Evolutionary conservation across 306 rosid species (phyloP), one percentile per base, ranked within the genome.

Genomic region (Cicer pinnatifidum): DNA sequence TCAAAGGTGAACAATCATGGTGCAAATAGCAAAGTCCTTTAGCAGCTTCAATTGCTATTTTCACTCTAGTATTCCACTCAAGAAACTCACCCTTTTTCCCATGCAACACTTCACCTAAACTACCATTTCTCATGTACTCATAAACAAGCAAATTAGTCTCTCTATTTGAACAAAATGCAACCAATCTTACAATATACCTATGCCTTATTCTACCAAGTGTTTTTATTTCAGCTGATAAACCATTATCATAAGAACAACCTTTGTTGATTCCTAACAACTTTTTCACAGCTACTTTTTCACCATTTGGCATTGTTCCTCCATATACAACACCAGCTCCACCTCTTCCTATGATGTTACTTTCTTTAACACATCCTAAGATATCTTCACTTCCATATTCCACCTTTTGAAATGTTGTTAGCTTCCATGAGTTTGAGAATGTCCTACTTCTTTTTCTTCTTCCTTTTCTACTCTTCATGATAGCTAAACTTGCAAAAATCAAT

Each of bases 311-410:
- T 6, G 75, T 81, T 74, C 98, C 98, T 52, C 81, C 78, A 78
- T 89, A 93, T 8, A 93, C 98, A 64, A 87, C 83, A n/a, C 98
- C 98, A 47, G 98, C 98, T 40, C 97, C 98, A 0, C 98, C 98
- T 69, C 86, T 88, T 77, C 98, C 98, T 39, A 93, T 93, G 44
- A 86, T 81, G 75, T 87, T 93, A 90, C 77, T 78, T 9, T 93
- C 98, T 64, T 90, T 93, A 13, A 90, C 50, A 82, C 97, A 93
- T 35, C 84, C 90, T 61, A 86, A 23, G 40, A 93, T 82, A 67
- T 90, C 97, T 61, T 86, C 86, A 68, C 96, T 90, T 59, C 87
- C 85, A 78, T 87, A 92, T 43, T 83, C 91, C 8, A 92, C 80
- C 81, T 92, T 90, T 82, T 92, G 96, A 54, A 92, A 90, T 54